Evolutionary conservation across 2,329 filamentous ascomycete genomes (phyloP), one percentile per base, ranked within the genome.

Genomic region (Sarocladium strictum): DNA sequence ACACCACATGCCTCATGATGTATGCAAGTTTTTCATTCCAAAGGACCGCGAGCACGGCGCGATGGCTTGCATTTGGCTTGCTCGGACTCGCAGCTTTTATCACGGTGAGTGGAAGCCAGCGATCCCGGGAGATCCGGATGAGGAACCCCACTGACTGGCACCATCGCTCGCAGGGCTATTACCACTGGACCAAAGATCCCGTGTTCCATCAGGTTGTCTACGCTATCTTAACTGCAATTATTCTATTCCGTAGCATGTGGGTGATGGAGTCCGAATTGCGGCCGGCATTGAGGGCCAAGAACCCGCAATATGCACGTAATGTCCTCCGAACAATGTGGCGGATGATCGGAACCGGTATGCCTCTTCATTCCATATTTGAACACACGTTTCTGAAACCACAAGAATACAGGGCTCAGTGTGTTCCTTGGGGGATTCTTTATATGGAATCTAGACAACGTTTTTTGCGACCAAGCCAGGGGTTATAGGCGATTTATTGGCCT

Each of bases 131-230:
- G 17, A 51, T 51, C 47, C 47, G 47, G 47, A 33, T 51, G 27
- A 19, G 27, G 11, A 23, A 17, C 47, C 33, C 35, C 29, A 45
- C 14, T 27, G 32, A 43, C 26, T 26, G 33, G 15, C 9, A 40
- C 29, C 27, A 29, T n/a, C 4, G 3, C 26, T 21, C 33, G 47
- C 27, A 76, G 73, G 63, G 68, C 3, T 74, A 73, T 68, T 96
- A 96, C 69, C 87, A 91, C 65, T 83, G 89, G 58, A 83, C 91
- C 15, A 89, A 92, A 65, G 85, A 95, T 59, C 89, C 90, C 0
- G 75, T 82, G 1, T 95, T 95, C 68, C 90, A 95, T 70, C 89
- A 95, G 66, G 85, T 83, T 57, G 86, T 86, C 3, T 95, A 91
- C 62, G 88, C 84, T 1, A 65, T 87, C 3, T 72, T 95, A 41